A percentile compares a stretch with the other conserved stretches of the same genome.
Conservation (phyloP, 129 eudicot species). For the Flaveria bidentis region DNA sequence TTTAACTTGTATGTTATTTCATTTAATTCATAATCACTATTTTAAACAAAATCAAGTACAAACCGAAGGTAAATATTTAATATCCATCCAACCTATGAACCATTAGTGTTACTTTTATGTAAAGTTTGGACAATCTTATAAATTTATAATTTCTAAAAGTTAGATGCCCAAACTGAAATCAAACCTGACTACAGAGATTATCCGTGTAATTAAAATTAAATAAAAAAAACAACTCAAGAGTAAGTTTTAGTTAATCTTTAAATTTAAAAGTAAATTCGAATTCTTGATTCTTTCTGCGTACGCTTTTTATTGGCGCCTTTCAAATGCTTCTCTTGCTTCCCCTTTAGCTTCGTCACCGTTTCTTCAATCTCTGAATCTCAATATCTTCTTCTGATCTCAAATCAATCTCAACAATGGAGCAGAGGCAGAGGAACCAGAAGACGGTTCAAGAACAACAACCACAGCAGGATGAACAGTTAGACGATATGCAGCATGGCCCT, state of each 20-base stretch:
- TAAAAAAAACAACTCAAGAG: too few relatives aligned
- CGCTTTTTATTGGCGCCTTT: slow-evolving; percentile 34
- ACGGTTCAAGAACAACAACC: slow-evolving; percentile 40
- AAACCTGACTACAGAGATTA: too few relatives aligned
- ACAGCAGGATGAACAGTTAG: slow-evolving; percentile 53
- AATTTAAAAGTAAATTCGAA: not conserved
- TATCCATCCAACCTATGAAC: too few relatives aligned
- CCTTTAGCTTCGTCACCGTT: slow-evolving; percentile 16
- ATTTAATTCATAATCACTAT: too few relatives aligned
- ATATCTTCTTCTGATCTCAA: slow-evolving; percentile 22
- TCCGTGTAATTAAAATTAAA: too few relatives aligned
- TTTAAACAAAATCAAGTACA: too few relatives aligned
- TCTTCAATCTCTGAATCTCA: not conserved
- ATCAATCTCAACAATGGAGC: slow-evolving; percentile 45
- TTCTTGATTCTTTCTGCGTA: slow-evolving; percentile 9
- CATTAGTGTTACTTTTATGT: too few relatives aligned
- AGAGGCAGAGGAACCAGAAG: slow-evolving; percentile 54
- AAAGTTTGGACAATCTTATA: too few relatives aligned
- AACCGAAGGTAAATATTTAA: too few relatives aligned
- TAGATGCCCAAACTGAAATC: too few relatives aligned
- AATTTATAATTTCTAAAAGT: too few relatives aligned
- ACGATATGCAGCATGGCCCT: slow-evolving; percentile 71
- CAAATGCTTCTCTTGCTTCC: not conserved
- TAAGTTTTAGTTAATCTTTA: not conserved
- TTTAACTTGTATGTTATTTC: too few relatives aligned